Percentiles rank a stretch among this genome's conserved stretches.
Evolutionary conservation across 305 asterid species (phyloP).

Genomic region (Rubia occidens): DNA sequence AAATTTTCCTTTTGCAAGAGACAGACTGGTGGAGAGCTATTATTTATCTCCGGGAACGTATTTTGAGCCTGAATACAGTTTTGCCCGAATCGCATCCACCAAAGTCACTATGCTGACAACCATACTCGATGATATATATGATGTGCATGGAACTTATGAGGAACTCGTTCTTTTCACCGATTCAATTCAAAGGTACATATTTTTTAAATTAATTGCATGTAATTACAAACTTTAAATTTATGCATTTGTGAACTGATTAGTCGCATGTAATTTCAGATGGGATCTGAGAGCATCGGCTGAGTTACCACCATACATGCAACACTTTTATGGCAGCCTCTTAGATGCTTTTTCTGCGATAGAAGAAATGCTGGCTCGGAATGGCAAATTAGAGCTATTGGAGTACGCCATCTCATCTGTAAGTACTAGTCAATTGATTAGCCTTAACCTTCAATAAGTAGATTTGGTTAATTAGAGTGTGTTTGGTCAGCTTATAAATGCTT

Average conservation of each 20-base stretch:
- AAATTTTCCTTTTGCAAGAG: conserved; percentile 37
- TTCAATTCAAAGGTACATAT: conserved; percentile 26
- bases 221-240: too few relatives aligned
- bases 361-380: conserved; percentile 5
- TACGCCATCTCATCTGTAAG: neutral
- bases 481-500: too few relatives aligned
- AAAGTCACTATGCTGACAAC: conserved; percentile 15
- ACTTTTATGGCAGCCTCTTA: conserved; percentile 11
- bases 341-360: conserved; percentile 27
- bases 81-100: conserved; percentile 18
- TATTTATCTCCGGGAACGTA: conserved; percentile 18
- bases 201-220: neutral
- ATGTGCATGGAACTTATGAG: conserved; percentile 22
- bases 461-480: too few relatives aligned
- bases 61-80: conserved; percentile 22
- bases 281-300: conserved; percentile 5
- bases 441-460: too few relatives aligned
- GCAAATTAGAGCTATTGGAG: neutral
- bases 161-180: conserved; percentile 31
- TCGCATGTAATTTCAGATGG: conserved; percentile 15
- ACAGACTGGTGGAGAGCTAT: conserved; percentile 28
- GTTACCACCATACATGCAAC: conserved; percentile 23
- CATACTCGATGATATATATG: conserved; percentile 26
- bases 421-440: too few relatives aligned
- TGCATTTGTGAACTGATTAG: too few relatives aligned